Evolutionary conservation across 2,329 filamentous ascomycete genomes (phyloP), one percentile per base, ranked within the genome.

Genomic region (Alternaria gaisen): DNA sequence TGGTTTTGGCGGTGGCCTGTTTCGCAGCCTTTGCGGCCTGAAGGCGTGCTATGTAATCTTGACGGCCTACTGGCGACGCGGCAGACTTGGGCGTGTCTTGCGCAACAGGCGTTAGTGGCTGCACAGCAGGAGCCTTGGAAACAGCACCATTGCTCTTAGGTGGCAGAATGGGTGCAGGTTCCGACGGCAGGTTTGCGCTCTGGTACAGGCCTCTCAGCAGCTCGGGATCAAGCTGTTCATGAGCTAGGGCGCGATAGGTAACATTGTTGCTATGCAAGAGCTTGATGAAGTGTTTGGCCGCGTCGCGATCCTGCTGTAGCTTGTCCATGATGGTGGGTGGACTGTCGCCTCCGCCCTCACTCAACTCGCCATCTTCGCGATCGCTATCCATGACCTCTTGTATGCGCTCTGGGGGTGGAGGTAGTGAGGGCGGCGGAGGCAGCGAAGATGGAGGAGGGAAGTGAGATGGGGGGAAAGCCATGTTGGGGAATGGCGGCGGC

Each of bases 361-460:
- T 91, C 30, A 95, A 76, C 75, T 96, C 92, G 16, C 91, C 91
- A 70, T 96, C 92, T 71, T 95, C 91, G 57, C 80, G 80, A 58
- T 85, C 83, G 56, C 77, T 76, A 46, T 82, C 75, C 50, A 76
- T 66, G 30, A 75, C 71, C 16, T 76, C 71, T 30, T 64, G 63
- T 11, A 77, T 46, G 50, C 73, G 74, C 26, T 78, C 71, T 40
- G 14, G 61, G 22, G 14, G 58, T 12, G 47, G 69, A 30, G 71
- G 64, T 18, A 66, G 61, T n/a, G 16, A n/a, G 36, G 14, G 60
- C 26, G n/a, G 59, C 12, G 44, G 69, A 28, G 70, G 64, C 28
- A 66, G 61, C 9, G 68, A 70, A 24, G 20, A 42, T 9, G 40
- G 18, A 22, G 75, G 34, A n/a, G 34, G 34, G 34, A 24, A 66